Base-by-base conservation (phyloP, 495 filamentous ascomycete species). In the Tirmania nivea region DNA sequence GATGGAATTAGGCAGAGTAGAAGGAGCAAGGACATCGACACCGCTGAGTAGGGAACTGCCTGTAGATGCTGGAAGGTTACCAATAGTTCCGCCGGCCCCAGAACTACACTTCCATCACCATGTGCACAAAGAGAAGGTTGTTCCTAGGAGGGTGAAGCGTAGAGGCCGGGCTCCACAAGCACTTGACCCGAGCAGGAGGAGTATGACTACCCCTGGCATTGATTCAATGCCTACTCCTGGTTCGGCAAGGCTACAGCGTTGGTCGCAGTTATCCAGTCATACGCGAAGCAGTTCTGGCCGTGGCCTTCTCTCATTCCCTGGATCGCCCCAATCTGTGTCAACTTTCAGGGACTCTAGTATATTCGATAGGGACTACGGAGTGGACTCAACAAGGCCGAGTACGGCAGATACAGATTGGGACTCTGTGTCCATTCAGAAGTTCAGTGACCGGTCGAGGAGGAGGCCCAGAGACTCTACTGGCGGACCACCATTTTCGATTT, bases 71-170 rank as follows among this genome's bases (percentile, higher is more conserved):
- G 48, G 67, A 73, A 56, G 42, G 52, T 21, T 57, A 14, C 63
- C 71, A 45, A 56, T 62, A 25, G 78, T 79, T 10, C 81, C 85
- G 60, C 83, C 84, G 59, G 68, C 94, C 37, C 88, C 94, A 61
- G 81, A 94, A 42, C 87, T 95, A 61, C 86, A 93, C 56, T 89
- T 95, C 63, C 92, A 93, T 58, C 85, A 94, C 57, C 74, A 81
- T 36, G 71, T 75, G 8, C 60, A 71, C 14, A 66, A 78, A 49
- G 72, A 78, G 62, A 76, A 78, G 52, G 78, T 84, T 45, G 68
- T 69, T 49, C 56, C 63, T 0, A 55, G 39, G 39, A 45, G 3
- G 3, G 39, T 19, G 17, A 45, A 45, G 39, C 12, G 39, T 14
- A 45, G 39, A 19, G 39, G 39, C 5, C 39, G 39, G 3, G 17